phyloP scores from a whole-genome alignment of 768 basidiomycete species.

The Leccinum uliginosum region DNA sequence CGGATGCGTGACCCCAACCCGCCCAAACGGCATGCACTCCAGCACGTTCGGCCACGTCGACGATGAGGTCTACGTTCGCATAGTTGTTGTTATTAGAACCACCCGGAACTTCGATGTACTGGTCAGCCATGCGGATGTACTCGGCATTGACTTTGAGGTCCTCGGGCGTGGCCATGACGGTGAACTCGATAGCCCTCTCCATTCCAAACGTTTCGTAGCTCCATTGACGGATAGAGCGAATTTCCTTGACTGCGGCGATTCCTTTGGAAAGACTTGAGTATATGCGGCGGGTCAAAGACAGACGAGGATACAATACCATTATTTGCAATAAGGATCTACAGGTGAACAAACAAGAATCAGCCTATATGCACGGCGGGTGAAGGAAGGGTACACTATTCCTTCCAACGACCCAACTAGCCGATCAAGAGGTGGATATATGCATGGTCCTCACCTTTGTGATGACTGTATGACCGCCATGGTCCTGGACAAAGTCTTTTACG shows the following conservation, averaged over 20 bases:
- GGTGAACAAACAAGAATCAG: slow-evolving; percentile 5
- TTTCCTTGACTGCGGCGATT: slow-evolving; percentile 99
- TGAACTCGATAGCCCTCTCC: slow-evolving; percentile 96
- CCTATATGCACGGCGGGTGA: not conserved
- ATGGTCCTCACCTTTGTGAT: slow-evolving; percentile 81
- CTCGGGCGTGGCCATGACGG: slow-evolving; percentile 99
- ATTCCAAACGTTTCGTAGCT: slow-evolving; percentile 98
- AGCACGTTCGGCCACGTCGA: slow-evolving; percentile 94
- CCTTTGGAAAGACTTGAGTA: slow-evolving; percentile 43
- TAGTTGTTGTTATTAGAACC: slow-evolving; percentile 99
- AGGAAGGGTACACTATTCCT: not conserved
- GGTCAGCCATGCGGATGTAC: slow-evolving; percentile 99
- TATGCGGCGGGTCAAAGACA: slow-evolving; percentile 8
- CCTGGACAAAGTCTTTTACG: slow-evolving; percentile 88
- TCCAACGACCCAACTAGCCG: slow-evolving; percentile 1
- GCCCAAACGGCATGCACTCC: slow-evolving; percentile 99
- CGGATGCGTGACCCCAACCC: slow-evolving; percentile 99
- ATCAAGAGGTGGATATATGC: slow-evolving; percentile 15
- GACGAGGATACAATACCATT: slow-evolving; percentile 57
- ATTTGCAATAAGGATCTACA: slow-evolving; percentile 94
- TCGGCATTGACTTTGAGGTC: slow-evolving; percentile 98
- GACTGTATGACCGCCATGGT: slow-evolving; percentile 92
- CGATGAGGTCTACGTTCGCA: slow-evolving; percentile 98
- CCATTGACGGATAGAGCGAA: slow-evolving; percentile 98
- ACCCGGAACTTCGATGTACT: slow-evolving; percentile 97